Conservation (phyloP, 768 basidiomycete genomes). For the Boletellus ananas region DNA sequence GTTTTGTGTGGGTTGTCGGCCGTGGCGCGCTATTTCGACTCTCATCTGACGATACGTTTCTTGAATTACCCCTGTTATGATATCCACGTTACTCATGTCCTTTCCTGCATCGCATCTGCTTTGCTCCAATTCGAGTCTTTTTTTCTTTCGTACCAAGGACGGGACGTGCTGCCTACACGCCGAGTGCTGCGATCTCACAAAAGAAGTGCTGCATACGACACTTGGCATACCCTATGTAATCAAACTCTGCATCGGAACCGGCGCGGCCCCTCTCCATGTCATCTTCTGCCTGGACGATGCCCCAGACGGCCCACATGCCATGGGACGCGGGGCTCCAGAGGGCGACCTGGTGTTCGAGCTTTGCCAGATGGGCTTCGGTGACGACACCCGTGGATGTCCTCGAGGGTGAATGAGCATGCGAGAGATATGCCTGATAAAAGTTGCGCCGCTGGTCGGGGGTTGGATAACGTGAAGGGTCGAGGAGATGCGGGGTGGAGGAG, state of each 20-base stretch:
- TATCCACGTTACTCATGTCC: conserved; percentile 41
- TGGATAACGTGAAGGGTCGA: conserved; percentile 67
- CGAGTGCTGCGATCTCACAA: conserved; percentile 48
- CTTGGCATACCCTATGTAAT: conserved; percentile 81
- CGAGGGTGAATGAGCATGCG: conserved; percentile 38
- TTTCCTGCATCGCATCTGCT: conserved; percentile 34
- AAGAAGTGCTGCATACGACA: conserved; percentile 65
- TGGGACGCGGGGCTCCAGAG: conserved; percentile 90
- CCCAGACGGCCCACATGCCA: conserved; percentile 95
- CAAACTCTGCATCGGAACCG: conserved; percentile 69
- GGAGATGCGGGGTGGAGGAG: conserved; percentile 59
- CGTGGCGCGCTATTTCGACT: conserved; percentile 20
- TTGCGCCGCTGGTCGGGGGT: conserved; percentile 65
- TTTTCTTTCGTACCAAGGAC: conserved; percentile 10
- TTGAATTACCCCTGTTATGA: conserved; percentile 36
- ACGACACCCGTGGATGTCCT: conserved; percentile 21
- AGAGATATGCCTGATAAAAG: conserved; percentile 84
- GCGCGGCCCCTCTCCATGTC: conserved; percentile 50
- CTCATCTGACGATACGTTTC: conserved; percentile 32
- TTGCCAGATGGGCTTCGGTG: conserved; percentile 44
- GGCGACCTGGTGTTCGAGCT: conserved; percentile 73
- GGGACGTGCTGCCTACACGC: conserved; percentile 20
- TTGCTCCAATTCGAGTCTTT: conserved; percentile 41
- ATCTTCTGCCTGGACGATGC: conserved; percentile 84
- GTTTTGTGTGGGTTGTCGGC: conserved; percentile 7